A percentile compares a stretch with the other conserved stretches of the same genome.
Evolutionary conservation across 768 basidiomycete genomes (phyloP).

Genomic region (Wakefieldia striispora): DNA sequence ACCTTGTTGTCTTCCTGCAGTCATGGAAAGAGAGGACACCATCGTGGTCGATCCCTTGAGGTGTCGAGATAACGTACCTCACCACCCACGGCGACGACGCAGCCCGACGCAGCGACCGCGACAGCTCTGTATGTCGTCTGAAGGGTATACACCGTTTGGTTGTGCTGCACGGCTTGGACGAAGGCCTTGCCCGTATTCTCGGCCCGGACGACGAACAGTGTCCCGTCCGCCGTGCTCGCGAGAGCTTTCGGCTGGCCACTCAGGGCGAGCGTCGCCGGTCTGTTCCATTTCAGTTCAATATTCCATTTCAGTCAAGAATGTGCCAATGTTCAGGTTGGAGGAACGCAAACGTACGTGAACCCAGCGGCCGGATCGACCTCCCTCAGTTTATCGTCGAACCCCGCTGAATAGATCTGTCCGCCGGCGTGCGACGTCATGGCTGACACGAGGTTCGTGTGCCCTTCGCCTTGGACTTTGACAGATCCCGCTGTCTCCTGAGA

Average conservation of each 20-base stretch:
- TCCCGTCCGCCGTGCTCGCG: conserved; percentile 56
- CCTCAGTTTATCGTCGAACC: conserved; percentile 77
- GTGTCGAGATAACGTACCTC: conserved; percentile 49
- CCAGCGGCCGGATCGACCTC: conserved; percentile 50
- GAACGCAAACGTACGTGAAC: conserved; percentile 20
- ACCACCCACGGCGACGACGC: conserved; percentile 67
- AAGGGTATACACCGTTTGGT: conserved; percentile 63
- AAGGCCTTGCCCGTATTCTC: conserved; percentile 42
- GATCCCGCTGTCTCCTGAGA: conserved; percentile 9
- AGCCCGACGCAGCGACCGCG: conserved; percentile 51
- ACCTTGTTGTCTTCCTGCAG: conserved; percentile 66
- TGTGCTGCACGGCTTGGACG: conserved; percentile 67
- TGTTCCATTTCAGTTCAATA: conserved; percentile 23
- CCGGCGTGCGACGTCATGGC: conserved; percentile 48
- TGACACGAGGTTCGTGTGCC: conserved; percentile 70
- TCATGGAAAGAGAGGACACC: neutral
- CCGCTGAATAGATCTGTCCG: conserved; percentile 64
- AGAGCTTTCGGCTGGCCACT: conserved; percentile 66
- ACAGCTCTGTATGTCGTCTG: conserved; percentile 52
- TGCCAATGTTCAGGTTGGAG: neutral
- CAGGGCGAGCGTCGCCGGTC: conserved; percentile 51
- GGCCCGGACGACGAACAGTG: conserved; percentile 53
- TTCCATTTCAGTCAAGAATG: neutral
- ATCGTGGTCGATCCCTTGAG: neutral
- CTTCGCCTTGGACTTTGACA: conserved; percentile 54